Evolutionary conservation across 805 yeast genomes (phyloP).

Genomic region (Teunomyces tritomae): DNA sequence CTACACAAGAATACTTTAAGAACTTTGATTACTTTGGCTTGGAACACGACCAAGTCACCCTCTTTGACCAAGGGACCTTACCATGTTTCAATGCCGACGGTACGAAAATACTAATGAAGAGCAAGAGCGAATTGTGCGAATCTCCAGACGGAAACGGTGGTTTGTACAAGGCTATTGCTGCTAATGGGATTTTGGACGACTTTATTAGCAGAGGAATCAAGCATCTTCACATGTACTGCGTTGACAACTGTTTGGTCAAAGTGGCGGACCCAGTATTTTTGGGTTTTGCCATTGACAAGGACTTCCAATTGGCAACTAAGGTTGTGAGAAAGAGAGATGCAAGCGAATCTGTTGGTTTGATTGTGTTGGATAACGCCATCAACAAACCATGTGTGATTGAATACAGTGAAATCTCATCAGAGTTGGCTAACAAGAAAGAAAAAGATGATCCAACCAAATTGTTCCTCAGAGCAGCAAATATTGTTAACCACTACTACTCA

Average conservation of each 20-base stretch:
- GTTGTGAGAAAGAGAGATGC: conserved; percentile 93
- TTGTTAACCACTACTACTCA: conserved; percentile 93
- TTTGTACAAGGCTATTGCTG: conserved; percentile 75
- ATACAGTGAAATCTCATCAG: conserved; percentile 82
- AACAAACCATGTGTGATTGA: conserved; percentile 87
- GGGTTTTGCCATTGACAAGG: conserved; percentile 73
- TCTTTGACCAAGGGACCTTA: conserved; percentile 92
- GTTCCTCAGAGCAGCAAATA: conserved; percentile 88
- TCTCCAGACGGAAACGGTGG: conserved; percentile 99
- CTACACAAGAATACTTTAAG: conserved; percentile 71
- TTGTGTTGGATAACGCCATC: conserved; percentile 60
- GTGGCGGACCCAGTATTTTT: conserved; percentile 90
- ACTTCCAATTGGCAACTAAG: conserved; percentile 81
- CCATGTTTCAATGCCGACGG: conserved; percentile 85
- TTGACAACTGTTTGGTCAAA: conserved; percentile 87
- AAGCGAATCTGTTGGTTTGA: conserved; percentile 85
- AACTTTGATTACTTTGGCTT: conserved; percentile 72
- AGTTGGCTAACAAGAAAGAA: conserved; percentile 66
- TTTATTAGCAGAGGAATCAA: conserved; percentile 65
- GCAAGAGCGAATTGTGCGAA: conserved; percentile 57
- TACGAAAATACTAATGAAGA: conserved; percentile 59
- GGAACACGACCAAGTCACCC: conserved; percentile 52
- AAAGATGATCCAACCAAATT: conserved; percentile 51
- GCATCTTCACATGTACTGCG: conserved; percentile 96
- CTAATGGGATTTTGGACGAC: conserved; percentile 65